phyloP scores from a whole-genome alignment of 208 protist genomes.

The Trypanosoma platydactyli region DNA sequence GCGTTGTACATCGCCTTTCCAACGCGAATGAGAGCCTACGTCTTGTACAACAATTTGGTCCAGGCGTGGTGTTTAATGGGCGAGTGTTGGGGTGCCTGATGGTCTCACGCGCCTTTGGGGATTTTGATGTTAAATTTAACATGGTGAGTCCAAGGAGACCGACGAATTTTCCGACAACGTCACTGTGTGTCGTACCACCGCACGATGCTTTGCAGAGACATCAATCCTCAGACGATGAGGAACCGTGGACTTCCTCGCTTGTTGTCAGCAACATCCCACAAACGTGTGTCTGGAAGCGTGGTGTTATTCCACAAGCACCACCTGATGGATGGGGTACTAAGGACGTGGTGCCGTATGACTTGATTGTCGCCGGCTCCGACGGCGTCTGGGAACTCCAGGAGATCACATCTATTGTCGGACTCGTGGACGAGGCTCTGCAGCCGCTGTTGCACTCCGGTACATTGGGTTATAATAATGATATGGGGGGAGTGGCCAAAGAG shows the following conservation, averaged over 20 bases:
- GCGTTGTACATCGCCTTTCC: constrained; percentile 36
- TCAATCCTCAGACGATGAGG: background rate
- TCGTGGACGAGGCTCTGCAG: constrained; percentile 16
- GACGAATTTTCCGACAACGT: background rate
- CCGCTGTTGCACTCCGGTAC: background rate
- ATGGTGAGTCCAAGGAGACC: background rate
- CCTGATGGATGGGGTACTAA: background rate
- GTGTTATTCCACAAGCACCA: background rate
- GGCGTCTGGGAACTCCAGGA: constrained; percentile 31
- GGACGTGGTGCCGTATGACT: constrained; percentile 21
- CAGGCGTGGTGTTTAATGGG: constrained; percentile 14
- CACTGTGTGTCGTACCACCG: background rate
- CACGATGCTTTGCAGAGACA: background rate
- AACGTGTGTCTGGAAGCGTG: constrained; percentile 16
- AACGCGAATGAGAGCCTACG: background rate
- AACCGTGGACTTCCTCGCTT: constrained; percentile 14
- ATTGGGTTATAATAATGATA: too few species aligned
- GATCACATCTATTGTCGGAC: constrained; percentile 16
- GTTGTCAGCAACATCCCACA: constrained; percentile 32
- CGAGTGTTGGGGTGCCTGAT: constrained; percentile 64
- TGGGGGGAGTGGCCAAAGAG: background rate
- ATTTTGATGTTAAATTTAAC: constrained; percentile 59
- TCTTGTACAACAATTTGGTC: background rate
- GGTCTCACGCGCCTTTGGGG: constrained; percentile 71
- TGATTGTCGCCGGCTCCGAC: constrained; percentile 29